These are phyloP conservation scores for Aureobasidium sp. DNA, from an alignment of 2,329 filamentous ascomycete species.

Conservation along the genomic window DNA sequence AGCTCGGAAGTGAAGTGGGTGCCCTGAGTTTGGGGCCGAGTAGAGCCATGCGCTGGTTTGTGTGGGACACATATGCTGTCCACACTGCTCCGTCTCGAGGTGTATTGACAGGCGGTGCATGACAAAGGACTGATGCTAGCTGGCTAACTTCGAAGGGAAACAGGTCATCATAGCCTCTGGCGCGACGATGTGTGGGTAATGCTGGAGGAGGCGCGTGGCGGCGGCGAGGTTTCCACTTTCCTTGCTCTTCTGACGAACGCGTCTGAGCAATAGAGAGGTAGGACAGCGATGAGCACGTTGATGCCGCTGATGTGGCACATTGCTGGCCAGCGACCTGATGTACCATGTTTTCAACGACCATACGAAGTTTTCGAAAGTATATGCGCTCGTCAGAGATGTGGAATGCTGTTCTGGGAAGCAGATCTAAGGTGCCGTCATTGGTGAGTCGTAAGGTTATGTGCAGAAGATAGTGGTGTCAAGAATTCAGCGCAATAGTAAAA, in stretches of 20 bases:
- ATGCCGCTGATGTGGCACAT: background rate
- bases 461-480: background rate
- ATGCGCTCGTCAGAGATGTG: background rate
- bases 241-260: background rate
- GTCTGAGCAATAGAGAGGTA: background rate
- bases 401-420: background rate
- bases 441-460: background rate
- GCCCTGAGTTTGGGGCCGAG: conserved; percentile 19
- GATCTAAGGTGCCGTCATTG: background rate
- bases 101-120: background rate
- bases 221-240: background rate
- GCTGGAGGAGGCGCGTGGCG: conserved; percentile 4
- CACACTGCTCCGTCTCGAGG: conserved; percentile 1
- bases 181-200: background rate
- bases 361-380: background rate
- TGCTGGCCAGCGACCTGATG: background rate
- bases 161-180: background rate
- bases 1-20: conserved; percentile 17
- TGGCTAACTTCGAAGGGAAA: conserved; percentile 11
- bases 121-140: background rate
- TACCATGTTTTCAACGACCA: background rate
- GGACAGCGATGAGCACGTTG: background rate
- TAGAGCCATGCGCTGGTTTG: background rate
- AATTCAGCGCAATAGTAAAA: too few species aligned
- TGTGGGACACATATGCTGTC: background rate